Conservation (phyloP, 2,329 filamentous ascomycete species). For the Exophiala spinifera region DNA sequence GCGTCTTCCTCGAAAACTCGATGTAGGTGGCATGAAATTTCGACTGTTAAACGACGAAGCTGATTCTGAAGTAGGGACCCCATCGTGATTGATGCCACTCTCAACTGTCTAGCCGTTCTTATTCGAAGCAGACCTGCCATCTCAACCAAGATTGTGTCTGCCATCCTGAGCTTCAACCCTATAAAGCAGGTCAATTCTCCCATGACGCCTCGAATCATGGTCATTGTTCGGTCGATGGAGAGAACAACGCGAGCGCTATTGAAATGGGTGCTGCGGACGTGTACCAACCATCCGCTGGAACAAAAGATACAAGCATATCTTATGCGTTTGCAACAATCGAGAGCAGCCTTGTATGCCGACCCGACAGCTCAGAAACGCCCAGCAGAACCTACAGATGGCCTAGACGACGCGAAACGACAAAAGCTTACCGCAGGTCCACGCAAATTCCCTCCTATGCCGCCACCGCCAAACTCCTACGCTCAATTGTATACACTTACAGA, state of each 20-base stretch:
- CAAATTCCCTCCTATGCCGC: conserved; percentile 66
- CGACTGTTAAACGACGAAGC: background rate
- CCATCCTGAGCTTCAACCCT: conserved; percentile 88
- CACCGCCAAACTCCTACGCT: conserved; percentile 73
- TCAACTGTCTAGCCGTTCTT: conserved; percentile 82
- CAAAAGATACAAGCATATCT: conserved; percentile 82
- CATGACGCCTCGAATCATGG: conserved; percentile 73
- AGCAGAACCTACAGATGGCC: conserved; percentile 66
- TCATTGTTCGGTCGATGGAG: conserved; percentile 90
- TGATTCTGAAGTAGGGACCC: conserved; percentile 62
- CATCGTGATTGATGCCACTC: conserved; percentile 80
- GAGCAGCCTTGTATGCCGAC: conserved; percentile 77
- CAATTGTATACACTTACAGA: conserved; percentile 83
- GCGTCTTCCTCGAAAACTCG: conserved; percentile 78
- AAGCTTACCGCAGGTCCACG: conserved; percentile 56
- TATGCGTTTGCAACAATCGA: conserved; percentile 74
- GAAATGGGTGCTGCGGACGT: conserved; percentile 79
- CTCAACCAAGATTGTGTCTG: conserved; percentile 78
- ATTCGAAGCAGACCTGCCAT: conserved; percentile 78
- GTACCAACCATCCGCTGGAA: conserved; percentile 72
- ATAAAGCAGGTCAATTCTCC: conserved; percentile 73
- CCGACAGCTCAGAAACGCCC: conserved; percentile 67
- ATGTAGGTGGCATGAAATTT: conserved; percentile 57
- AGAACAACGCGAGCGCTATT: conserved; percentile 83
- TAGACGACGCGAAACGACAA: conserved; percentile 78